Percentiles rank a stretch among this genome's conserved stretches.
phyloP scores from a whole-genome alignment of 2,329 filamentous ascomycete genomes.

The Myriosclerotinia scirpicola region DNA sequence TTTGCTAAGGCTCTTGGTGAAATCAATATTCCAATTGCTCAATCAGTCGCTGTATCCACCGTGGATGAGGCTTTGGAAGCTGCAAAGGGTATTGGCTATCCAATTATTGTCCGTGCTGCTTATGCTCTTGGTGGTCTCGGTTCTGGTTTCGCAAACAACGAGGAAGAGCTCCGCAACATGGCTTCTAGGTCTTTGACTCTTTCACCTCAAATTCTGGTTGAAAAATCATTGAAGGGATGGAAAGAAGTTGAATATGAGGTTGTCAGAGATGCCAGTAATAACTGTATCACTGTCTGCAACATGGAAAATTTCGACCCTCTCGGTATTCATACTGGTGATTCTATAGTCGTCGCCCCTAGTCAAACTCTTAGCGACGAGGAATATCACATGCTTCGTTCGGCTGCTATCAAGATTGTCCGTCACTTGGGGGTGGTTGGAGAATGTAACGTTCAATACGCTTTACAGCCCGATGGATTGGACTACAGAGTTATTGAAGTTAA shows the following conservation, averaged over 20 bases:
- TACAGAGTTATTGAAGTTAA: slow-evolving; percentile 99
- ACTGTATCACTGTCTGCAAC: slow-evolving; percentile 99
- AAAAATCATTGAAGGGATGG: slow-evolving; percentile 99
- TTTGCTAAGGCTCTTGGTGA: slow-evolving; percentile 95
- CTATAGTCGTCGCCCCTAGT: slow-evolving; percentile 94
- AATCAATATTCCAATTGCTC: slow-evolving; percentile 95
- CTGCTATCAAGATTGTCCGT: slow-evolving; percentile 96
- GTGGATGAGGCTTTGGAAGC: slow-evolving; percentile 90
- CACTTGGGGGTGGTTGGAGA: slow-evolving; percentile 97
- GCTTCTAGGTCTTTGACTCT: slow-evolving; percentile 89
- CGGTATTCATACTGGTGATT: slow-evolving; percentile 97
- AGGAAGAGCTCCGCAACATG: slow-evolving; percentile 91
- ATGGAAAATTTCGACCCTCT: slow-evolving; percentile 99
- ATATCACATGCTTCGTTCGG: slow-evolving; percentile 98
- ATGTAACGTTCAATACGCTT: slow-evolving; percentile 97
- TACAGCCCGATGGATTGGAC: slow-evolving; percentile 94
- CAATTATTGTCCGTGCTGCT: slow-evolving; percentile 95
- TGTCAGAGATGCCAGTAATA: slow-evolving; percentile 93
- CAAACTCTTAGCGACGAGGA: slow-evolving; percentile 98
- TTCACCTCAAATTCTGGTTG: slow-evolving; percentile 93
- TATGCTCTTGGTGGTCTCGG: slow-evolving; percentile 95
- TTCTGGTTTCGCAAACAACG: slow-evolving; percentile 92
- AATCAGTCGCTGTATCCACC: slow-evolving; percentile 89
- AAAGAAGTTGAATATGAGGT: slow-evolving; percentile 99
- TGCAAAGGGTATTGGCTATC: slow-evolving; percentile 85